Evolutionary conservation across 768 basidiomycete species (phyloP).

Genomic region (Mycena albidolilacea): DNA sequence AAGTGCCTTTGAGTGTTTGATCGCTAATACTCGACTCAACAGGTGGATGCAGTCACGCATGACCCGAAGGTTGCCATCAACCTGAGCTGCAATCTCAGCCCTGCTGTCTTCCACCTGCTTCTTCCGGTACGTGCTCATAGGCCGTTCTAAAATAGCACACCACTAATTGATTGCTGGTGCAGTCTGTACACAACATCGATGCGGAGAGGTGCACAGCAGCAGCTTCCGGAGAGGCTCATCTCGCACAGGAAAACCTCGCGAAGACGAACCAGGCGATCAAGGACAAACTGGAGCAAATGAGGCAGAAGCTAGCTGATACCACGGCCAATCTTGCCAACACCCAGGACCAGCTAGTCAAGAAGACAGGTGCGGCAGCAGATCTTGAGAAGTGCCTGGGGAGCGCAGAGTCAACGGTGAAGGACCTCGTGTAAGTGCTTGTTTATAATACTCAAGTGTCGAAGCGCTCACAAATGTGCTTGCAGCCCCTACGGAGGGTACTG

Average conservation of each 20-base stretch:
- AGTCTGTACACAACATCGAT: constrained; percentile 11
- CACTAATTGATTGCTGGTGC: background rate
- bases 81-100: constrained; percentile 9
- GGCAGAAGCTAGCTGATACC: background rate
- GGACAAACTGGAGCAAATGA: background rate
- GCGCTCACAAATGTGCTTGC: constrained; percentile 1
- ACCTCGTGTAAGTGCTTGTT: constrained; percentile 12
- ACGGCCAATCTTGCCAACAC: background rate
- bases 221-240: constrained; percentile 6
- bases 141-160: background rate
- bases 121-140: constrained; percentile 21
- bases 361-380: constrained; percentile 4
- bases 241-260: constrained; percentile 1
- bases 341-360: constrained; percentile 6
- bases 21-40: constrained; percentile 4
- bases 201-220: background rate
- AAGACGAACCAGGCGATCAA: constrained; percentile 8
- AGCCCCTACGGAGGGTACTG: constrained; percentile 11
- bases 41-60: constrained; percentile 15
- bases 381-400: constrained; percentile 6
- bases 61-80: constrained; percentile 24
- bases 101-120: constrained; percentile 21
- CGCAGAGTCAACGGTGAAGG: constrained; percentile 7
- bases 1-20: background rate
- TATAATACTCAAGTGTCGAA: background rate